Conservation (phyloP, 2,329 filamentous ascomycete genomes). For the Albophoma yamanashiensis region DNA sequence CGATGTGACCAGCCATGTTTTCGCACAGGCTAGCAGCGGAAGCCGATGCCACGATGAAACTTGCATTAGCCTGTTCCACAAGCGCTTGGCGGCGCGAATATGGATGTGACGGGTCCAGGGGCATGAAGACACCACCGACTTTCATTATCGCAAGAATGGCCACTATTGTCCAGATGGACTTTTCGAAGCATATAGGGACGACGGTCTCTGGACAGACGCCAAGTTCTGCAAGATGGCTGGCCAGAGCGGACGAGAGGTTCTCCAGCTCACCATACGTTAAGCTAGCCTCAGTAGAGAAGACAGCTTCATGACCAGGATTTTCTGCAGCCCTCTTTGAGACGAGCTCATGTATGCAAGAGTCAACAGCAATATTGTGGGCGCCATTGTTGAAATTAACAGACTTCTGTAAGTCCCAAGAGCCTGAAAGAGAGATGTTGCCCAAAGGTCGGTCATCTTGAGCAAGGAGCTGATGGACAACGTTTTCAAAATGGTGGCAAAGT, state of each 20-base stretch:
- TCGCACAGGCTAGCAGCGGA: background rate
- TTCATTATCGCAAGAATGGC: conserved; percentile 15
- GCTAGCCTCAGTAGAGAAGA: conserved; percentile 5
- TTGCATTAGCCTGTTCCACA: background rate
- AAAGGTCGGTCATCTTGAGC: background rate
- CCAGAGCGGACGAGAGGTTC: background rate
- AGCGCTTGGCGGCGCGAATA: background rate
- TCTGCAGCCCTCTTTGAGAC: background rate
- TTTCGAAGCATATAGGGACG: conserved; percentile 4
- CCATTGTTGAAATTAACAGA: background rate
- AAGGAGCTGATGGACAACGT: background rate
- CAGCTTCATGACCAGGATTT: background rate
- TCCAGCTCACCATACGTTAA: conserved; percentile 5
- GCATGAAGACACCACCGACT: conserved; percentile 8
- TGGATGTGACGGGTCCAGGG: background rate
- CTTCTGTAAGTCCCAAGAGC: background rate
- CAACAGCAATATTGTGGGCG: background rate
- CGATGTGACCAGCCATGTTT: background rate
- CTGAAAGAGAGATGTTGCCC: background rate
- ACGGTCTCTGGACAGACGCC: background rate
- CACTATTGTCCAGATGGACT: conserved; percentile 9
- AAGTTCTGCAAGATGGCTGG: background rate
- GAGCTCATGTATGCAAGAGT: conserved; percentile 15
- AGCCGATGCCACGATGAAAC: background rate
- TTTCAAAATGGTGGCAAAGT: background rate